Conservation (phyloP, 2,329 filamentous ascomycete genomes). For the Pseudocercospora cruenta region DNA sequence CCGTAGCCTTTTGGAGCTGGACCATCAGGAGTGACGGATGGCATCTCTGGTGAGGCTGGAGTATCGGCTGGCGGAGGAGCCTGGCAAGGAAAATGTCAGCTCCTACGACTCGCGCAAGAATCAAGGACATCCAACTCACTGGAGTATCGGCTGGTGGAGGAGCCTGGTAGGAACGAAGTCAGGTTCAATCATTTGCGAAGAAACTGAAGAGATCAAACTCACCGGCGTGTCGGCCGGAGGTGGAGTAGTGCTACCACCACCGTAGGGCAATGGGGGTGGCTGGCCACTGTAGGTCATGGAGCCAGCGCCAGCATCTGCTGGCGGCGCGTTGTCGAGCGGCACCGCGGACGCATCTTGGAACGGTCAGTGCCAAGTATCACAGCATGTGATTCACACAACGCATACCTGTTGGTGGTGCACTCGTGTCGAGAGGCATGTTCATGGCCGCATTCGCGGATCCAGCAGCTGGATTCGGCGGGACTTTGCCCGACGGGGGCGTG, state of each 20-base stretch:
- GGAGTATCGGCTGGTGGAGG: not conserved
- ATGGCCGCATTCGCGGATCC: not conserved
- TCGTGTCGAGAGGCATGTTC: not conserved
- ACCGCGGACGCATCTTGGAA: too few relatives aligned
- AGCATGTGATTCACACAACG: too few relatives aligned
- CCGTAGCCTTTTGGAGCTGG: not conserved
- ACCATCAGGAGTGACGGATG: not conserved
- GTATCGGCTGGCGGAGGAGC: not conserved
- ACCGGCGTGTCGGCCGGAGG: too few relatives aligned
- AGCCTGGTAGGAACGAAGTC: too few relatives aligned
- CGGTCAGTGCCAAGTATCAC: too few relatives aligned
- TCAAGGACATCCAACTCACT: not conserved
- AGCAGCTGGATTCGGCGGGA: slow-evolving; percentile 24
- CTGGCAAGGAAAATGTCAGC: too few relatives aligned
- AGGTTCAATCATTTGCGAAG: too few relatives aligned
- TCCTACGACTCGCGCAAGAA: too few relatives aligned
- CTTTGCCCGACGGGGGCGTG: not conserved
- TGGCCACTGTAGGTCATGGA: too few relatives aligned
- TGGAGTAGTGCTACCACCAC: too few relatives aligned
- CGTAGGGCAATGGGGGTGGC: too few relatives aligned
- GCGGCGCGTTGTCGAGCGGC: not conserved
- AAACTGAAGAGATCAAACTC: too few relatives aligned
- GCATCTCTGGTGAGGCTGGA: not conserved
- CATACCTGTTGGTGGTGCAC: not conserved
- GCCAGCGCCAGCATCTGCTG: not conserved